Percentiles rank a stretch among this genome's conserved stretches.
Evolutionary conservation across 1,284 basidiomycete species (phyloP).

Genomic region (Macrocybe sp.): DNA sequence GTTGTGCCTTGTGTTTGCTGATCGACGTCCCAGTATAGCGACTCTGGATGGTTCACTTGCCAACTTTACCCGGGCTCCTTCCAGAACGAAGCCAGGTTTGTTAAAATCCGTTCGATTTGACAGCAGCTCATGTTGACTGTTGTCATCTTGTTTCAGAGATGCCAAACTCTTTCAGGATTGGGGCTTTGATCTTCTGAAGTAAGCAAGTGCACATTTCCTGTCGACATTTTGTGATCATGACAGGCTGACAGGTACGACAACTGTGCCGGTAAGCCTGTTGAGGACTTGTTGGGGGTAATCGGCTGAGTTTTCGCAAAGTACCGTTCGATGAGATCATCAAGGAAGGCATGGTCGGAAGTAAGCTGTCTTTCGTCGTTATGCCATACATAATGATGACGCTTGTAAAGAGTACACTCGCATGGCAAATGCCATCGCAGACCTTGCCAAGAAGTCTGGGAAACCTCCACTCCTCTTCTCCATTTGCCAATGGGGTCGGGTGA

Average conservation of each 20-base stretch:
- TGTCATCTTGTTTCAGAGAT: conserved; percentile 24
- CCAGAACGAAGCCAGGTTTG: conserved; percentile 34
- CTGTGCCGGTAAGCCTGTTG: conserved; percentile 35
- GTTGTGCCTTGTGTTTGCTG: neutral
- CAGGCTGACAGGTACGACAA: conserved; percentile 30
- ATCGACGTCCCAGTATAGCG: conserved; percentile 34
- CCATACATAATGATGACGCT: neutral
- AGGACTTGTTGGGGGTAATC: neutral
- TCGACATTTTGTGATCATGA: neutral
- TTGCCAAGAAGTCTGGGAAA: conserved; percentile 32
- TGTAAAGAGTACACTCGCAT: conserved; percentile 42
- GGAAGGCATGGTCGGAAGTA: conserved; percentile 44
- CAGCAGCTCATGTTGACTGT: neutral
- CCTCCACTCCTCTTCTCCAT: conserved; percentile 44
- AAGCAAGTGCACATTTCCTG: conserved; percentile 1
- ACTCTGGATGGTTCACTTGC: conserved; percentile 51
- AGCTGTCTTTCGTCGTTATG: conserved; percentile 15
- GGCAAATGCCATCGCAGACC: conserved; percentile 38
- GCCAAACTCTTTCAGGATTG: conserved; percentile 41
- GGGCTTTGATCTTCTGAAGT: conserved; percentile 53
- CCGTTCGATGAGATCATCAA: conserved; percentile 43
- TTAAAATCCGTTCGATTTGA: neutral
- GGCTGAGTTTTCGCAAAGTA: conserved; percentile 22
- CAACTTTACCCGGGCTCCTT: conserved; percentile 47
- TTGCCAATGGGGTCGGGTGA: conserved; percentile 42